Evolutionary conservation across 371 early-diverging fungal genomes (phyloP).

Genomic region (Actinomucor elegans): DNA sequence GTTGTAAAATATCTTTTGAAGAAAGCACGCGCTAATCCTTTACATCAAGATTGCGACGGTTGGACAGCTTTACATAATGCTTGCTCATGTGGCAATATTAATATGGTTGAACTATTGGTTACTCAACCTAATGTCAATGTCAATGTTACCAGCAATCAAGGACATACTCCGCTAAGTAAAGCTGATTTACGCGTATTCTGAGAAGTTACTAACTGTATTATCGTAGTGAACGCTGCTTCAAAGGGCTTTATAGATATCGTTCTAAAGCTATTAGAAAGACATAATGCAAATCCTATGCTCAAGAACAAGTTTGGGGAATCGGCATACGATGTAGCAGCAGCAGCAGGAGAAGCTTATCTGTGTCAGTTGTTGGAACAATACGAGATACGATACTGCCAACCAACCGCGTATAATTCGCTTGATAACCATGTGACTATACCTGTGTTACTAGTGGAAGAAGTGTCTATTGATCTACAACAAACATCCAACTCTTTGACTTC

Average conservation of each 20-base stretch:
- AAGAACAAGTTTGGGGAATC: constrained; percentile 64
- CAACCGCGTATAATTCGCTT: not conserved
- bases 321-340: constrained; percentile 75
- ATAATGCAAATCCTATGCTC: constrained; percentile 53
- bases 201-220: not conserved
- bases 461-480: not conserved
- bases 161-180: constrained; percentile 71
- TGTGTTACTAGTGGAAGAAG: constrained; percentile 44
- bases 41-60: constrained; percentile 65
- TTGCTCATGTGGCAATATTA: constrained; percentile 48
- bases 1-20: constrained; percentile 57
- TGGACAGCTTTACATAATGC: constrained; percentile 84
- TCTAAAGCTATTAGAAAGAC: constrained; percentile 48
- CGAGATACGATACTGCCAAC: constrained; percentile 22
- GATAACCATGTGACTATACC: constrained; percentile 54
- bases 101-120: constrained; percentile 49
- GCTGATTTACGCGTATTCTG: not conserved
- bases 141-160: constrained; percentile 51
- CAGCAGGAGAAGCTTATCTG: constrained; percentile 50
- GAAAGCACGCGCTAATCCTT: constrained; percentile 51
- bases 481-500: no score
- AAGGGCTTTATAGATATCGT: constrained; percentile 61
- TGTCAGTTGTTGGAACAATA: constrained; percentile 60
- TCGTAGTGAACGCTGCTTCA: constrained; percentile 66
- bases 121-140: constrained; percentile 44